These are phyloP conservation scores for Tetracentron sinense DNA, from an alignment of 164 flowering plant species.

Conservation along the genomic window DNA sequence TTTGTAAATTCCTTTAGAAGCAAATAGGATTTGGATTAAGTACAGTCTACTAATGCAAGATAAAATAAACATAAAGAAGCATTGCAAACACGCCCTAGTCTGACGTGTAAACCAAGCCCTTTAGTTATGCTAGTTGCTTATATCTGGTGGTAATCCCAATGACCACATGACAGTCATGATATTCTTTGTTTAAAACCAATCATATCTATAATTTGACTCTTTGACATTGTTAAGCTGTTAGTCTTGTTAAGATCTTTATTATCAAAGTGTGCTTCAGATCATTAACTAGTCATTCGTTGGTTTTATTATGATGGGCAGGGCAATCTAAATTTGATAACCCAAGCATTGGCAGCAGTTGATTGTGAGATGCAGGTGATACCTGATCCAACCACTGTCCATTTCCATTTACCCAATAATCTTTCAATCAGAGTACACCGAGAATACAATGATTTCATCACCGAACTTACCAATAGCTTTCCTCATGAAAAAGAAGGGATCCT, in stretches of 20 bases:
- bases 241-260: not conserved
- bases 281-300: not conserved
- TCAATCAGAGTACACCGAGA: constrained; percentile 83
- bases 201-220: no score
- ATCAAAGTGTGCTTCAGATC: not conserved
- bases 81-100: not conserved
- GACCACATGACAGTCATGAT: no score
- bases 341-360: constrained; percentile 92
- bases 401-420: constrained; percentile 79
- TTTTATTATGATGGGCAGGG: constrained; percentile 55
- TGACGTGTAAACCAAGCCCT: not conserved
- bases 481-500: constrained; percentile 90
- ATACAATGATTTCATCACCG: constrained; percentile 61
- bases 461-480: constrained; percentile 70
- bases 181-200: no score
- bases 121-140: not conserved
- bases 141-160: no score
- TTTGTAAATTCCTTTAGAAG: no score
- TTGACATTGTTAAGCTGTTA: no score
- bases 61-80: not conserved
- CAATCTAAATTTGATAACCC: constrained; percentile 91
- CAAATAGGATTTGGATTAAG: no score
- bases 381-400: constrained; percentile 94
- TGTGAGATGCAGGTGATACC: constrained; percentile 88
- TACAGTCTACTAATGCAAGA: not conserved